These are phyloP conservation scores for sunflower (Helianthus annuus) DNA, from an alignment of 129 eudicot species.

Conservation along the genomic window HanXRQr2.0-SUNRISE NC_035439.2:116462529-116463028, in stretches of 20 bases:
- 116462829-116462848: slow-evolving; percentile 13
- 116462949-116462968: not conserved
- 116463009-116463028: not conserved
- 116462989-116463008: slow-evolving; percentile 1
- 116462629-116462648: not conserved
- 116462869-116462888: slow-evolving; percentile 8
- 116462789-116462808: slow-evolving; percentile 7
- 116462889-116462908: slow-evolving; percentile 5
- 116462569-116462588: slow-evolving; percentile 21
- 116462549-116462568: slow-evolving; percentile 7
- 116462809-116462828: slow-evolving; percentile 5
- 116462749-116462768: slow-evolving; percentile 38
- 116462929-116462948: not conserved
- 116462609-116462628: not conserved
- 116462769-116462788: slow-evolving; percentile 63
- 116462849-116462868: slow-evolving; percentile 4
- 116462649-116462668: slow-evolving; percentile 22
- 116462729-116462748: slow-evolving; percentile 41
- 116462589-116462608: slow-evolving; percentile 1
- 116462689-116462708: slow-evolving; percentile 20
- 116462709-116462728: slow-evolving; percentile 37
- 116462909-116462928: not conserved
- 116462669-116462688: slow-evolving; percentile 24
- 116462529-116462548: slow-evolving; percentile 3
- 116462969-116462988: not conserved